Evolutionary conservation across 2,329 filamentous ascomycete species (phyloP).

Genomic region (Gnomoniopsis smithogilvyi): DNA sequence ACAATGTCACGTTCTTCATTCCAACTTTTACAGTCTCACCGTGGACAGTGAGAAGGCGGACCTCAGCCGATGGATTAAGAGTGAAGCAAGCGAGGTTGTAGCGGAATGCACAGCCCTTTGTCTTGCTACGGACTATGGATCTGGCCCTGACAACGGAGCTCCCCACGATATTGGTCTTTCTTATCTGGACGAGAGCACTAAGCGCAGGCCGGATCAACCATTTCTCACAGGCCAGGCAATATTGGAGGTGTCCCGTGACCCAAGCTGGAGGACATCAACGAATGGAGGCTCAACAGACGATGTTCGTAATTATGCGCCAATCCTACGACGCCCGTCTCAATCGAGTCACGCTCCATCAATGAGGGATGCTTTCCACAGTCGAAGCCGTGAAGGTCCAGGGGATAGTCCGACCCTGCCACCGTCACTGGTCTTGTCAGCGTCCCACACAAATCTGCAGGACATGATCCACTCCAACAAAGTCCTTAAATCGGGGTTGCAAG

Average conservation of each 20-base stretch:
- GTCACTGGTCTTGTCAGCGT: conserved; percentile 42
- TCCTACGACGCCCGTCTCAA: conserved; percentile 45
- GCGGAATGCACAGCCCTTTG: conserved; percentile 75
- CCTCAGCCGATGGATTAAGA: conserved; percentile 73
- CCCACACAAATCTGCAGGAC: conserved; percentile 57
- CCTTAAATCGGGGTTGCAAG: conserved; percentile 53
- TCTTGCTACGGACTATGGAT: conserved; percentile 25
- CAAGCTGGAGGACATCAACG: conserved; percentile 43
- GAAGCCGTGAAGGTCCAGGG: conserved; percentile 34
- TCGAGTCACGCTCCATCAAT: conserved; percentile 48
- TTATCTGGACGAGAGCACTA: conserved; percentile 6
- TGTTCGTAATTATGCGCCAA: conserved; percentile 37
- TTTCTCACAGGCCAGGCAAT: conserved; percentile 36
- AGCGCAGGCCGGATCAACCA: conserved; percentile 30
- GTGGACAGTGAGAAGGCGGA: conserved; percentile 78
- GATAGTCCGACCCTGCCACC: conserved; percentile 65
- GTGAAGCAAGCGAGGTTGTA: conserved; percentile 75
- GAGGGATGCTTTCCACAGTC: conserved; percentile 41
- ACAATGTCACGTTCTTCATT: conserved; percentile 70
- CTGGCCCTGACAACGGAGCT: conserved; percentile 15
- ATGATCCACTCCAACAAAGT: conserved; percentile 58
- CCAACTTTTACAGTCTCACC: conserved; percentile 80
- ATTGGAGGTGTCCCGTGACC: conserved; percentile 21
- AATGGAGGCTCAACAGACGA: conserved; percentile 8
- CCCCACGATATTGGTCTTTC: conserved; percentile 12